Evolutionary conservation across 2,329 filamentous ascomycete genomes (phyloP).

Genomic region (Emydomyces testavorans): DNA sequence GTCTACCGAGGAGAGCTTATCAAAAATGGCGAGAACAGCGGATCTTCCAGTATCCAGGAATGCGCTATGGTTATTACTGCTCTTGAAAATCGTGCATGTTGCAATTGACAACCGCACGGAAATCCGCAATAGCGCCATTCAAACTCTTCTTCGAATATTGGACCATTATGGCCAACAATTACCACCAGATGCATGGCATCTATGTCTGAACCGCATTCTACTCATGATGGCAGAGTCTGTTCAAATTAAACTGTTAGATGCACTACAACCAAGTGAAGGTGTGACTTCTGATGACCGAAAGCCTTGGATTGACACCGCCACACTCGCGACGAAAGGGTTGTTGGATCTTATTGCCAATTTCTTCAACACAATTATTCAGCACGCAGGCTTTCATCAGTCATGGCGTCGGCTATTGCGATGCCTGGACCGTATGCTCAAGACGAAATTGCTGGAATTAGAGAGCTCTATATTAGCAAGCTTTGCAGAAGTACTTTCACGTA

Average conservation of each 20-base stretch:
- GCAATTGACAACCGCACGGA: conserved; percentile 33
- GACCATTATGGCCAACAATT: conserved; percentile 80
- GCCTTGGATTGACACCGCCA: conserved; percentile 64
- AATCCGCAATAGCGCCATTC: conserved; percentile 55
- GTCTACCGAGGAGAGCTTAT: conserved; percentile 46
- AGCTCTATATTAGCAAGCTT: conserved; percentile 60
- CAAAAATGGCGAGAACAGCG: conserved; percentile 48
- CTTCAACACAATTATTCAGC: conserved; percentile 56
- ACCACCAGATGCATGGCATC: conserved; percentile 65
- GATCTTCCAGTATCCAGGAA: conserved; percentile 47
- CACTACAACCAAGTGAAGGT: conserved; percentile 18
- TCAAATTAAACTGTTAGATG: conserved; percentile 38
- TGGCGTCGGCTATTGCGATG: conserved; percentile 65
- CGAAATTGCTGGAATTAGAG: conserved; percentile 57
- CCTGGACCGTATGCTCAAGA: conserved; percentile 53
- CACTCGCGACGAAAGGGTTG: conserved; percentile 61
- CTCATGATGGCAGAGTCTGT: conserved; percentile 66
- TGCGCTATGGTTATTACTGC: conserved; percentile 28
- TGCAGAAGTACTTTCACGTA: conserved; percentile 45
- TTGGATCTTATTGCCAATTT: conserved; percentile 65
- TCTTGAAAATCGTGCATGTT: conserved; percentile 30
- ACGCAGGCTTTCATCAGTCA: conserved; percentile 55
- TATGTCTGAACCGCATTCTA: conserved; percentile 69
- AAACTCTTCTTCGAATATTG: conserved; percentile 82
- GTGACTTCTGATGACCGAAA: conserved; percentile 19